phyloP scores from a whole-genome alignment of 2,329 filamentous ascomycete genomes.

The Ceratocystis alfenasii region DNA sequence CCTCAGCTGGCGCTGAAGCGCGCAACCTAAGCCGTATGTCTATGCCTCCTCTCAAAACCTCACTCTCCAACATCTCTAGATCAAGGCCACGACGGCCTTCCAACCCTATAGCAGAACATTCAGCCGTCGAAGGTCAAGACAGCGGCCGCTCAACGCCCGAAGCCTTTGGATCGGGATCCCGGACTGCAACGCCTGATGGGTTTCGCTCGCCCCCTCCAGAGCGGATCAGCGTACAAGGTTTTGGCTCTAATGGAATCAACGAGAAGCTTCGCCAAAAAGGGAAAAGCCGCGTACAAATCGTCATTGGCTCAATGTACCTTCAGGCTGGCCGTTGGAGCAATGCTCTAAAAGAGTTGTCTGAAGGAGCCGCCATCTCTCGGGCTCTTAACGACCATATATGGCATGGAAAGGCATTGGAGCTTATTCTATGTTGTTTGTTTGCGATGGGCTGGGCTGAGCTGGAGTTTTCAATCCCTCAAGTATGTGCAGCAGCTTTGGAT shows the following conservation, averaged over 20 bases:
- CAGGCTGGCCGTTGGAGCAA: constrained; percentile 84
- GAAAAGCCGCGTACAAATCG: constrained; percentile 64
- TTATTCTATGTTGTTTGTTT: constrained; percentile 69
- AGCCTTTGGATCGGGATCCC: constrained; percentile 25
- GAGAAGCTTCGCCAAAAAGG: constrained; percentile 71
- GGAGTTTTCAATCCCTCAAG: constrained; percentile 62
- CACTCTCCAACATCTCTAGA: constrained; percentile 24
- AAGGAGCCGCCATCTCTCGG: constrained; percentile 65
- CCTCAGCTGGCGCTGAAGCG: constrained; percentile 42
- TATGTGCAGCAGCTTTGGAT: constrained; percentile 43
- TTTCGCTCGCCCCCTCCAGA: constrained; percentile 42
- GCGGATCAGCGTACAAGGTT: constrained; percentile 55
- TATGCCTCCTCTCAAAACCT: constrained; percentile 54
- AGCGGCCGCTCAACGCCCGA: constrained; percentile 38
- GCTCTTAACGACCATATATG: constrained; percentile 85
- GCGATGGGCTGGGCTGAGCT: constrained; percentile 74
- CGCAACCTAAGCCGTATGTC: constrained; percentile 62
- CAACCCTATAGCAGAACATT: constrained; percentile 33
- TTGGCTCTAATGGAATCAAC: constrained; percentile 57
- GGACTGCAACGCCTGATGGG: constrained; percentile 34
- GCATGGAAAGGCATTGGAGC: constrained; percentile 90
- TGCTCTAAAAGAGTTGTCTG: constrained; percentile 69
- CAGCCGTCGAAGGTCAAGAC: constrained; percentile 25
- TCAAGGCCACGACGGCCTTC: constrained; percentile 34
- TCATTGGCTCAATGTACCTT: constrained; percentile 75